phyloP scores from a whole-genome alignment of 108 stramenopile genomes.

The Discostella pseudostelligera region DNA sequence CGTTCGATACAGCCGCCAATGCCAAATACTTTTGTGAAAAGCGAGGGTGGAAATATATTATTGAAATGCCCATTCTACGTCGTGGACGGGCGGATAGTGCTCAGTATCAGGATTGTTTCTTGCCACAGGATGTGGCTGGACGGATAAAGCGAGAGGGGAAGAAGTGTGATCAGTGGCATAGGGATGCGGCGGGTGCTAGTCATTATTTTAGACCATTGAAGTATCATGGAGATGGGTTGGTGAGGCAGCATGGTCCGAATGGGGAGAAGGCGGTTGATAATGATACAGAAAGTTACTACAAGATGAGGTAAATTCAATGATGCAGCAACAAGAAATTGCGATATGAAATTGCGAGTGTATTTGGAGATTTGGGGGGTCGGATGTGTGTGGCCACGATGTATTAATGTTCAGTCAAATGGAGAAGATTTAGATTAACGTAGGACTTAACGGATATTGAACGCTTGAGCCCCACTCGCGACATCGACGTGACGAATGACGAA shows the following conservation, averaged over 20 bases:
- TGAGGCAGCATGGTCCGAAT: conserved; percentile 83
- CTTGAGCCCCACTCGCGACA: too few species aligned
- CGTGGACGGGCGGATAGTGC: conserved; percentile 61
- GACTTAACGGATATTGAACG: too few species aligned
- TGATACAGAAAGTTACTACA: conserved; percentile 70
- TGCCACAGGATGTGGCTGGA: conserved; percentile 69
- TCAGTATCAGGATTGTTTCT: conserved; percentile 89
- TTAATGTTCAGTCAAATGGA: too few species aligned
- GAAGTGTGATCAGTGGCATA: conserved; percentile 77
- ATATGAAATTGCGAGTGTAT: too few species aligned
- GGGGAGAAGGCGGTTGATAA: conserved; percentile 48
- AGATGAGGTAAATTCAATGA: conserved; percentile 59
- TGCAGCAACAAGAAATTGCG: too few species aligned
- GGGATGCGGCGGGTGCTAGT: conserved; percentile 61
- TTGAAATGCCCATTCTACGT: conserved; percentile 71
- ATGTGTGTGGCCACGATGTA: too few species aligned
- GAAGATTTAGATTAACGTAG: too few species aligned
- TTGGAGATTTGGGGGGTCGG: too few species aligned
- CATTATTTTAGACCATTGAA: conserved; percentile 87
- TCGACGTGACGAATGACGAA: too few species aligned
- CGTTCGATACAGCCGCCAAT: conserved; percentile 83
- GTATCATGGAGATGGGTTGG: conserved; percentile 84
- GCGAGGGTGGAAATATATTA: conserved; percentile 89
- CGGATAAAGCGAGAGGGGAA: conserved; percentile 62
- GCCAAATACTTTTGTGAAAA: conserved; percentile 92